Conservation (phyloP, 371 early-diverging fungal genomes). For the Actinomortierella wolfii region DNA sequence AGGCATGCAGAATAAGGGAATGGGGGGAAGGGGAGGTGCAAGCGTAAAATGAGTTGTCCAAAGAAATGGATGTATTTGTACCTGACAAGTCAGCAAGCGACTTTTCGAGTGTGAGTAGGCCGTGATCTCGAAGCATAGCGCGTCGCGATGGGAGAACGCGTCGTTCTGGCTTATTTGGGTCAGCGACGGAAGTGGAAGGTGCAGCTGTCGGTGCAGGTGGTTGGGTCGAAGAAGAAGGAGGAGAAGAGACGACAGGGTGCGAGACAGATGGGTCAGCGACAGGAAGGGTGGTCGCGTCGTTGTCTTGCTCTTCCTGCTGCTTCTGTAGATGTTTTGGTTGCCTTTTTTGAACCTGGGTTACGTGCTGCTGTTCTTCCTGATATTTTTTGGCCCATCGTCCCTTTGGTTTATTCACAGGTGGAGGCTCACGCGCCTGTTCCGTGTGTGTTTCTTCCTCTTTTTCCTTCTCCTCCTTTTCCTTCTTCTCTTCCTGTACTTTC, state of each 20-base stretch:
- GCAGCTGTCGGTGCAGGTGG: too few relatives aligned
- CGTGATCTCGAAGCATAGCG: slow-evolving; percentile 25
- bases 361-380: slow-evolving; percentile 21
- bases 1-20: background rate
- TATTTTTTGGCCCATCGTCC: slow-evolving; percentile 3
- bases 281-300: too few relatives aligned
- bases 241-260: too few relatives aligned
- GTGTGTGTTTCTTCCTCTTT: too few relatives aligned
- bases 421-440: background rate
- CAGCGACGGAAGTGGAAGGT: too few relatives aligned
- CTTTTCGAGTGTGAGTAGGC: slow-evolving; percentile 11
- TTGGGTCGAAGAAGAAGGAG: too few relatives aligned
- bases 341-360: too few relatives aligned
- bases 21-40: background rate
- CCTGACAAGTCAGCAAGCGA: slow-evolving; percentile 14
- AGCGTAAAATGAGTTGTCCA: background rate
- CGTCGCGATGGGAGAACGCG: slow-evolving; percentile 34
- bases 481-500: background rate
- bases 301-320: slow-evolving; percentile 2
- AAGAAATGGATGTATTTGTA: too few relatives aligned
- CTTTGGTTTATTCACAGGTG: too few relatives aligned
- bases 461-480: background rate
- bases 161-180: slow-evolving; percentile 9
- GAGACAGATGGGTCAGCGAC: too few relatives aligned
- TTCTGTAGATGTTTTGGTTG: slow-evolving; percentile 22